Percentiles rank a stretch among this genome's conserved stretches.
Evolutionary conservation across 78 protist genomes (phyloP).

Genomic region (Dictyostelium firmibasis): DNA sequence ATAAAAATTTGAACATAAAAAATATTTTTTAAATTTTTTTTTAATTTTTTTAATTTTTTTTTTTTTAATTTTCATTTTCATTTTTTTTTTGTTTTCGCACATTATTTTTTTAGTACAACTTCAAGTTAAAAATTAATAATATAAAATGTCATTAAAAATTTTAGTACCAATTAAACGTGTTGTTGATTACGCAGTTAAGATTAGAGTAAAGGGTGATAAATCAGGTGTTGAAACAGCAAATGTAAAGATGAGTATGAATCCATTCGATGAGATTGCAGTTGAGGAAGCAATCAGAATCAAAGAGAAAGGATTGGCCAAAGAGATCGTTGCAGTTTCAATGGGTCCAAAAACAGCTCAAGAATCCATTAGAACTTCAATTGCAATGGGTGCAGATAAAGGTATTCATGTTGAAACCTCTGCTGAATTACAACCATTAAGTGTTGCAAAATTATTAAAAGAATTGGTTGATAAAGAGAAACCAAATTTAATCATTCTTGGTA

Average conservation of each 20-base stretch:
- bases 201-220: constrained; percentile 93
- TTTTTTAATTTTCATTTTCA: too few species aligned
- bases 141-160: constrained; percentile 7
- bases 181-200: constrained; percentile 95
- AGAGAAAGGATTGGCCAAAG: constrained; percentile 85
- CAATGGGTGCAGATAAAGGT: constrained; percentile 98
- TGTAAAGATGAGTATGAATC: constrained; percentile 97
- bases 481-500: constrained; percentile 82
- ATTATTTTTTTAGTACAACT: neutral
- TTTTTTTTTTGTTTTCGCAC: neutral
- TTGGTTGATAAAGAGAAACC: constrained; percentile 84
- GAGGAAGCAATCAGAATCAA: constrained; percentile 95
- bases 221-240: constrained; percentile 91
- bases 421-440: constrained; percentile 90
- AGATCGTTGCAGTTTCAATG: constrained; percentile 94
- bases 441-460: constrained; percentile 92
- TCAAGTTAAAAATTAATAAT: neutral
- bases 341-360: constrained; percentile 86
- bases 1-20: too few species aligned
- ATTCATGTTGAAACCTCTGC: constrained; percentile 89
- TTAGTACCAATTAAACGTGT: constrained; percentile 93
- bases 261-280: constrained; percentile 98
- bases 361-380: constrained; percentile 76
- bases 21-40: too few species aligned
- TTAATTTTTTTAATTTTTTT: too few species aligned